These are phyloP conservation scores for Xenoacremonium recifei DNA, from an alignment of 2,329 filamentous ascomycete genomes.

Conservation along the genomic window DNA sequence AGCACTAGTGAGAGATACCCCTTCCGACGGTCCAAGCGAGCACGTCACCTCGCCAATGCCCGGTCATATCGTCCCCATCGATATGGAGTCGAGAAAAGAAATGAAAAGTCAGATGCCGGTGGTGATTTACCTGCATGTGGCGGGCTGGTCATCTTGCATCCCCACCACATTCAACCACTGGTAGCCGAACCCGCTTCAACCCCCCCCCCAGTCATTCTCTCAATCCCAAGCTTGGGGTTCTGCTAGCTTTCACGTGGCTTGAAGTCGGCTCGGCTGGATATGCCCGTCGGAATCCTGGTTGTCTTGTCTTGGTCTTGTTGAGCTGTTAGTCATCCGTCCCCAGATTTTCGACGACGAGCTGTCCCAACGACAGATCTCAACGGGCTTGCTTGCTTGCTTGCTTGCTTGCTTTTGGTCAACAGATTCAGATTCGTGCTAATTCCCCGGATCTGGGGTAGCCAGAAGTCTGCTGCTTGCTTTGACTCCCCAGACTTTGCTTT, in stretches of 20 bases:
- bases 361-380: not conserved
- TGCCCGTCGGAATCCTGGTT: not conserved
- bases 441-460: not conserved
- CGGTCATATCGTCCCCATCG: not conserved
- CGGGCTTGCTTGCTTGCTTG: too few relatives aligned
- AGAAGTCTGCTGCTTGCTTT: not conserved
- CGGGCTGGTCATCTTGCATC: constrained; percentile 1
- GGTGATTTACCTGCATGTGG: not conserved
- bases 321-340: constrained; percentile 1
- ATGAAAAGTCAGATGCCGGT: too few relatives aligned
- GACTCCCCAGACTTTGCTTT: too few relatives aligned
- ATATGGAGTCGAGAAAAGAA: not conserved
- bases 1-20: not conserved
- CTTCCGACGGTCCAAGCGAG: not conserved
- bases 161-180: constrained; percentile 5
- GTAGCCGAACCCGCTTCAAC: not conserved
- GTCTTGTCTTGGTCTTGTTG: not conserved
- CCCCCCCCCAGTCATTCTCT: not conserved
- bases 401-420: not conserved
- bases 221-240: not conserved
- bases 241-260: not conserved
- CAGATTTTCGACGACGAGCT: not conserved
- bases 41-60: not conserved
- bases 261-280: not conserved
- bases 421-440: not conserved